phyloP scores from a whole-genome alignment of 225 moss, liverwort and hornwort species.

The Thuidium tamariscinum region DNA sequence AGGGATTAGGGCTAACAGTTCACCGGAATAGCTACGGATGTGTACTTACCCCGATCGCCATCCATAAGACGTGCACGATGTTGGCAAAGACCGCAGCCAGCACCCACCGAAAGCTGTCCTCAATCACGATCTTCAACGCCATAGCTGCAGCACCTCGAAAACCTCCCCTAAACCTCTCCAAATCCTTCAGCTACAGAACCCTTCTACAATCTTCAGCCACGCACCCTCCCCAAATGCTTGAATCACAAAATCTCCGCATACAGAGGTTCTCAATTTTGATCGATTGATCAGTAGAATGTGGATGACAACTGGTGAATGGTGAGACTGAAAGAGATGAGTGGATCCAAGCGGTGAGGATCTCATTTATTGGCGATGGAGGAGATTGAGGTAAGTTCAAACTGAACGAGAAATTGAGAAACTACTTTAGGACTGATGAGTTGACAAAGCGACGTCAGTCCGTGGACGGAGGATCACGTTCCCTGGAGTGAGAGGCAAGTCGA shows the following conservation, averaged over 20 bases:
- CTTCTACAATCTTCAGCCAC: neutral
- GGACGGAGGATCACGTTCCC: neutral
- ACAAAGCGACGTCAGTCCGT: neutral
- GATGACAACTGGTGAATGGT: neutral
- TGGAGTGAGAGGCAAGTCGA: neutral
- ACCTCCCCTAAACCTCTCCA: neutral
- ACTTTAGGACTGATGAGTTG: no score
- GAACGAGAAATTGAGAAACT: neutral
- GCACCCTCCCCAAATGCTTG: neutral
- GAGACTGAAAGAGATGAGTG: neutral
- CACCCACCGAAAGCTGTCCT: neutral
- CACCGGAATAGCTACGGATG: neutral
- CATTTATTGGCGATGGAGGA: neutral
- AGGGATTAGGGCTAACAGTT: neutral
- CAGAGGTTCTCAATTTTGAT: neutral
- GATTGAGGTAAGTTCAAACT: neutral
- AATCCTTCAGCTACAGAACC: neutral
- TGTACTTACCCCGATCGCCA: neutral
- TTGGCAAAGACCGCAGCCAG: neutral
- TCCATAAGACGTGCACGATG: neutral
- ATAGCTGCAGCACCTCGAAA: neutral
- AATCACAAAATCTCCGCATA: neutral
- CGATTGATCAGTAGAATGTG: neutral
- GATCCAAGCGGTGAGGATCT: no score
- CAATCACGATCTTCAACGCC: neutral